A percentile compares a stretch with the other conserved stretches of the same genome.
phyloP scores from a whole-genome alignment of 805 yeast species.

The Pichia gijzeniarum region DNA sequence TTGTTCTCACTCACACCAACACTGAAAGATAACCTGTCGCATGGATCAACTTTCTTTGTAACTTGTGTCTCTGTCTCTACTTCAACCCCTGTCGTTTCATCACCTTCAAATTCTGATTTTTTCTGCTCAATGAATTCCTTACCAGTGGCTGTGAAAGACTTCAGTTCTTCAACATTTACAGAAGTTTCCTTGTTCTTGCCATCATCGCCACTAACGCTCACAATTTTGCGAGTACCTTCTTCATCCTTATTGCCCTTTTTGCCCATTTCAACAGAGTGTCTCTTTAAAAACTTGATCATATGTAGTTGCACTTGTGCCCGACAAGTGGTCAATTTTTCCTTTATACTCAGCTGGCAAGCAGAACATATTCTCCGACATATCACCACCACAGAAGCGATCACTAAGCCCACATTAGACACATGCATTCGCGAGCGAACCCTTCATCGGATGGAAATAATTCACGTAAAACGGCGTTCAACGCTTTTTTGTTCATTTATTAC shows the following conservation, averaged over 20 bases:
- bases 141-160: too few species aligned
- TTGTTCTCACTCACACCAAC: constrained; percentile 93
- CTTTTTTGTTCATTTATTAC: too few species aligned
- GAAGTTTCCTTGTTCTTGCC: constrained; percentile 5
- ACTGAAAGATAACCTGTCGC: constrained; percentile 56
- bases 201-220: neutral
- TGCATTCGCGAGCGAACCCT: too few species aligned
- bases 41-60: constrained; percentile 32
- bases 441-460: neutral
- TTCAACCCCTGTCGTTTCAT: too few species aligned
- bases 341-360: neutral
- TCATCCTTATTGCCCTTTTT: constrained; percentile 4
- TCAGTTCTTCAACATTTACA: too few species aligned
- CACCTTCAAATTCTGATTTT: too few species aligned
- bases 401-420: too few species aligned
- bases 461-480: neutral
- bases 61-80: neutral
- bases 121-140: too few species aligned
- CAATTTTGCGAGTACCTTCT: neutral
- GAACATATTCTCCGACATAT: too few species aligned
- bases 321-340: neutral
- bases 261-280: constrained; percentile 21
- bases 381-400: too few species aligned
- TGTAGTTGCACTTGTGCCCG: neutral
- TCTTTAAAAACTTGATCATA: constrained; percentile 18